A percentile compares a stretch with the other conserved stretches of the same genome.
Evolutionary conservation across 352 stramenopile species (phyloP).

Genomic region (Pythium chondricola): DNA sequence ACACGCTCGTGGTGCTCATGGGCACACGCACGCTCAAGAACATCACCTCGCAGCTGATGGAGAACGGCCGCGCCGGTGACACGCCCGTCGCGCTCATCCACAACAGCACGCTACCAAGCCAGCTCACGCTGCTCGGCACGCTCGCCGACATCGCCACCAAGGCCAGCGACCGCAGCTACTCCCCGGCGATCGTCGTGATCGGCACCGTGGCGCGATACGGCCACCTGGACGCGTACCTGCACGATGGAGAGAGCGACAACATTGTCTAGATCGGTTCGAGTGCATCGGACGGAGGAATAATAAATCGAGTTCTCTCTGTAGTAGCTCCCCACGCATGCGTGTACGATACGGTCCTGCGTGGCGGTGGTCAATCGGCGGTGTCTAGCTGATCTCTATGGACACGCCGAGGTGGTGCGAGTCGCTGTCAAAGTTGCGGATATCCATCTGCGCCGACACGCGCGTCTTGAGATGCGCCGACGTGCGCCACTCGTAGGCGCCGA

Average conservation of each 20-base stretch:
- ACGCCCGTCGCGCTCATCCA: slow-evolving; percentile 62
- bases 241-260: slow-evolving; percentile 30
- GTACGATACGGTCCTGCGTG: no score
- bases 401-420: slow-evolving; percentile 79
- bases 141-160: slow-evolving; percentile 43
- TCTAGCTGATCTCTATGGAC: slow-evolving; percentile 67
- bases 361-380: no score
- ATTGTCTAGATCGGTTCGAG: no score
- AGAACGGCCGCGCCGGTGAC: slow-evolving; percentile 23
- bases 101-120: slow-evolving; percentile 47
- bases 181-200: slow-evolving; percentile 65
- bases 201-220: slow-evolving; percentile 53
- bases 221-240: slow-evolving; percentile 45
- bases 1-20: slow-evolving; percentile 59
- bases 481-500: slow-evolving; percentile 74
- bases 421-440: slow-evolving; percentile 78
- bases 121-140: slow-evolving; percentile 43
- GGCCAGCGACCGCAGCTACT: slow-evolving; percentile 49
- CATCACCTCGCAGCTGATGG: slow-evolving; percentile 40
- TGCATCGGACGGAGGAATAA: no score
- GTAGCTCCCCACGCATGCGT: no score
- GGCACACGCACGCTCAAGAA: slow-evolving; percentile 41
- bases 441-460: slow-evolving; percentile 68
- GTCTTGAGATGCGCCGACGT: slow-evolving; percentile 72
- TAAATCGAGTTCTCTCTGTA: no score